These are phyloP conservation scores for Diutina mesorugosa DNA, from an alignment of 1,139 yeast species.

Conservation along the genomic window DNA sequence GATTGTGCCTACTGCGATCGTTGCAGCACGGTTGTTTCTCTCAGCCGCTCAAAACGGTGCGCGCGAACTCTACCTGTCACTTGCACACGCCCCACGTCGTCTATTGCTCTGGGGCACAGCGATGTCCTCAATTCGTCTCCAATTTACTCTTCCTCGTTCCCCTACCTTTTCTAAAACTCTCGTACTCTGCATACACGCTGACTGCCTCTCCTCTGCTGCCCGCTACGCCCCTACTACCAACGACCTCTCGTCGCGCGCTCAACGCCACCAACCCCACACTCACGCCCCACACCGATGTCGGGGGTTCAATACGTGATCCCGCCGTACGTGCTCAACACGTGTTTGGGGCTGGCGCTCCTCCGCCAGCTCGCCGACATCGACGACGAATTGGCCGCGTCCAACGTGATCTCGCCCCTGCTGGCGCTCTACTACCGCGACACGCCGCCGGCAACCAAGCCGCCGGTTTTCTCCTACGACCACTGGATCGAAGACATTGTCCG, in stretches of 20 bases:
- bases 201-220: too few species aligned
- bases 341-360: slow-evolving; percentile 22
- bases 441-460: slow-evolving; percentile 4
- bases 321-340: slow-evolving; percentile 28
- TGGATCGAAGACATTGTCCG: slow-evolving; percentile 20
- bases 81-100: too few species aligned
- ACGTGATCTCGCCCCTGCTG: slow-evolving; percentile 13
- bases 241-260: background rate
- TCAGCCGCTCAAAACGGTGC: too few species aligned
- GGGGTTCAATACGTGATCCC: slow-evolving; percentile 21
- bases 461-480: slow-evolving; percentile 18
- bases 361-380: slow-evolving; percentile 13
- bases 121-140: too few species aligned
- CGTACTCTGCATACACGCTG: too few species aligned
- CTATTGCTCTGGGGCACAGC: too few species aligned
- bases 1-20: too few species aligned
- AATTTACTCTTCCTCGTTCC: too few species aligned
- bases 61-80: too few species aligned
- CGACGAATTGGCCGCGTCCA: slow-evolving; percentile 15
- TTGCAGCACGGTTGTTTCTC: too few species aligned
- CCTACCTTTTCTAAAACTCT: too few species aligned
- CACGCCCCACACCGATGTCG: background rate
- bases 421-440: slow-evolving; percentile 8
- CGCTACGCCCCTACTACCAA: too few species aligned
- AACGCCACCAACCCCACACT: background rate